phyloP scores from a whole-genome alignment of 2,329 filamentous ascomycete species.

The Fusarium globosum region DNA sequence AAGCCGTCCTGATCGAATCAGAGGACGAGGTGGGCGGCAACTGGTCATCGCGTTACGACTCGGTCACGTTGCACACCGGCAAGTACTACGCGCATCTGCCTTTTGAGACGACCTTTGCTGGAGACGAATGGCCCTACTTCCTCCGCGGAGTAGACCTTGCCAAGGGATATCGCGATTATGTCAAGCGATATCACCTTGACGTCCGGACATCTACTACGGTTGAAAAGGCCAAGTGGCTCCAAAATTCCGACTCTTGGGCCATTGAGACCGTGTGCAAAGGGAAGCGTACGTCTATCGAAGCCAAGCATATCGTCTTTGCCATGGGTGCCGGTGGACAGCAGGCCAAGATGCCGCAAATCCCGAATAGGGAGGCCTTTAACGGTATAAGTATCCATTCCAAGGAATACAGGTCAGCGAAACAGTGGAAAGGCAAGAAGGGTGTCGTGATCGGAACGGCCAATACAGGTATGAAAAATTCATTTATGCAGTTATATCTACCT shows the following conservation, averaged over 20 bases:
- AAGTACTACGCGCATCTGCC: background rate
- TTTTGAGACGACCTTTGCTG: background rate
- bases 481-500: too few relatives aligned
- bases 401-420: background rate
- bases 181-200: background rate
- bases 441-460: background rate
- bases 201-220: background rate
- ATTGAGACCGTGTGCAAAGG: too few relatives aligned
- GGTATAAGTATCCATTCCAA: background rate
- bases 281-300: too few relatives aligned
- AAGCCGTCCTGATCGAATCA: background rate
- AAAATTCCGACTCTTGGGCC: too few relatives aligned
- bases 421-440: background rate
- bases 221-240: background rate
- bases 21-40: background rate
- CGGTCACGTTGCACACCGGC: background rate
- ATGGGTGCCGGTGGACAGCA: background rate
- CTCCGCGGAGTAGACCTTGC: background rate
- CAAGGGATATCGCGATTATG: background rate
- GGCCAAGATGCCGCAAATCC: background rate
- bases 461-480: background rate
- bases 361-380: background rate
- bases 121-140: background rate
- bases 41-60: background rate
- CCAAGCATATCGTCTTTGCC: too few relatives aligned